A percentile compares a stretch with the other conserved stretches of the same genome.
phyloP scores from a whole-genome alignment of 2,329 filamentous ascomycete species.

The Plectosphaerella cucumerina region DNA sequence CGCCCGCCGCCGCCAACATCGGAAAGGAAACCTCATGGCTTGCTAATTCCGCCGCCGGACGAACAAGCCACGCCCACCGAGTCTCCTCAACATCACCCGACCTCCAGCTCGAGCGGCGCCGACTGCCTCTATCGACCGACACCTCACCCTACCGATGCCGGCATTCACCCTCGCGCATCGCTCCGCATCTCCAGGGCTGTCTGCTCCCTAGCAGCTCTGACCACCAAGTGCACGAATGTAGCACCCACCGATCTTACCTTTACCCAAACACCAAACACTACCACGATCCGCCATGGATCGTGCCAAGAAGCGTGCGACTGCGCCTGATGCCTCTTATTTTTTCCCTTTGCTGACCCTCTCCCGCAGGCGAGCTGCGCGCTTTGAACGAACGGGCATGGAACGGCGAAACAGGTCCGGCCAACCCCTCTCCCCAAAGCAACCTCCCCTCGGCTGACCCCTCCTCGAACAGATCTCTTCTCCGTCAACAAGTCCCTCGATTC shows the following conservation, averaged over 20 bases:
- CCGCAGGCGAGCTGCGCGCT: conserved; percentile 79
- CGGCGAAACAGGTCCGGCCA: conserved; percentile 70
- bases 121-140: not conserved
- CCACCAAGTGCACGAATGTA: conserved; percentile 40
- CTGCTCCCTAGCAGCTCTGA: conserved; percentile 36
- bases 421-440: conserved; percentile 11
- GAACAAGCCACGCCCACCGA: no score
- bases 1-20: no score
- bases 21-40: no score
- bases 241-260: conserved; percentile 26
- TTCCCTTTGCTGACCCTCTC: conserved; percentile 2
- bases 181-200: conserved; percentile 28
- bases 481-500: conserved; percentile 83
- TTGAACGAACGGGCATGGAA: conserved; percentile 86
- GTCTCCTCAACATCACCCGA: no score
- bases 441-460: conserved; percentile 8
- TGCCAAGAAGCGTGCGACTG: conserved; percentile 56
- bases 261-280: conserved; percentile 12
- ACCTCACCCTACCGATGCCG: conserved; percentile 27
- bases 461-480: conserved; percentile 64
- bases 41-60: no score
- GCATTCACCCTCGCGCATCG: conserved; percentile 28
- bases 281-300: conserved; percentile 55
- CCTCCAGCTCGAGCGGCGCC: no score
- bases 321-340: not conserved